Evolutionary conservation across 345 rosid genomes (phyloP).

Genomic region (Citrus reticulata): DNA sequence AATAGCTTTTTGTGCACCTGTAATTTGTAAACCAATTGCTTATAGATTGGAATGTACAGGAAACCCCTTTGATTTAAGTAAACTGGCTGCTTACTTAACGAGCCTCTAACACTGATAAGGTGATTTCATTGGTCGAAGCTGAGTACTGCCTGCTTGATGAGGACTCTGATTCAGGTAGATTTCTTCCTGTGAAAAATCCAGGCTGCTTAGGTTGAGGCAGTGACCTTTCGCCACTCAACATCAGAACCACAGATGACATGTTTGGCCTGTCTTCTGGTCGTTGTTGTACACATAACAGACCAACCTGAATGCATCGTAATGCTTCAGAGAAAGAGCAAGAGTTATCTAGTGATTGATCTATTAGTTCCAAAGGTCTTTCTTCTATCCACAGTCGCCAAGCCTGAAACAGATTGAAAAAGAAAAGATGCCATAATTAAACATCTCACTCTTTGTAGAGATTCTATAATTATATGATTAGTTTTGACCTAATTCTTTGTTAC

Average conservation of each 20-base stretch:
- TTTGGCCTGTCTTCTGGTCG: slow-evolving; percentile 28
- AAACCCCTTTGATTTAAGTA: background rate
- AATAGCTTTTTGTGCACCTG: background rate
- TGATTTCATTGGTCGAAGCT: slow-evolving; percentile 13
- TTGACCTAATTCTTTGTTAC: too few relatives aligned
- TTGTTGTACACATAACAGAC: slow-evolving; percentile 26
- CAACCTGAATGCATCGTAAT: slow-evolving; percentile 21
- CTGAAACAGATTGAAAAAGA: background rate
- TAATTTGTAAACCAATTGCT: background rate
- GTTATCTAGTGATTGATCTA: slow-evolving; percentile 9
- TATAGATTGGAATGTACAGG: background rate
- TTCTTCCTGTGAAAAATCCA: slow-evolving; percentile 28
- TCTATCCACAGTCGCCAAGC: slow-evolving; percentile 30
- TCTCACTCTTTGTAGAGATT: background rate
- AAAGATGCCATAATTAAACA: background rate
- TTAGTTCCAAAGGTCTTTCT: slow-evolving; percentile 14
- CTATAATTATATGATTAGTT: too few relatives aligned
- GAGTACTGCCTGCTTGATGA: slow-evolving; percentile 2
- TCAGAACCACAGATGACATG: slow-evolving; percentile 26
- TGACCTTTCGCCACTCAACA: slow-evolving; percentile 23
- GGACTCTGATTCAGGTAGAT: slow-evolving; percentile 11
- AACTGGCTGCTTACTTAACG: slow-evolving; percentile 1
- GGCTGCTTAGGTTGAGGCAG: slow-evolving; percentile 29
- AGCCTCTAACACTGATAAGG: slow-evolving; percentile 13
- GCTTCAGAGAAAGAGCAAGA: background rate